These are phyloP conservation scores for Fusarium zealandicum DNA, from an alignment of 2,329 filamentous ascomycete genomes.

Conservation along the genomic window DNA sequence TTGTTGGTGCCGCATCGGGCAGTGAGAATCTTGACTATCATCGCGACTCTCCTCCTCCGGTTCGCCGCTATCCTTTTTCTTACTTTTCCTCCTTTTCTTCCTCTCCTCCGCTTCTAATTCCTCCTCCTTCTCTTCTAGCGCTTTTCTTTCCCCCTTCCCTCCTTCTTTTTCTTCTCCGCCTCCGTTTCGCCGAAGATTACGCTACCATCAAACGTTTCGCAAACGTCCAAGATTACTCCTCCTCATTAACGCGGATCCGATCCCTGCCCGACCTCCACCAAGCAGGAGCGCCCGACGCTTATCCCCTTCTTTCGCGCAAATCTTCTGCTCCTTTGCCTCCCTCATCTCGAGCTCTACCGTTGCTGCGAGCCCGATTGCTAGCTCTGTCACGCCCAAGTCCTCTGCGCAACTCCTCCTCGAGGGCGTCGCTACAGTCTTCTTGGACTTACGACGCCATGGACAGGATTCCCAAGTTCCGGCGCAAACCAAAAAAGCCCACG, in stretches of 20 bases:
- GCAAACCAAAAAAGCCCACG: constrained; percentile 54
- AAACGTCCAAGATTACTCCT: constrained; percentile 23
- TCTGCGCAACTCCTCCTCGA: constrained; percentile 19
- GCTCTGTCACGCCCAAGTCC: constrained; percentile 22
- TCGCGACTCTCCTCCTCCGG: constrained; percentile 18
- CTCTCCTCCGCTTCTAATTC: constrained; percentile 1
- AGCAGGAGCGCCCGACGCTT: constrained; percentile 30
- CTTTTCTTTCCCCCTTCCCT: constrained; percentile 2
- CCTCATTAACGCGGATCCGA: constrained; percentile 28
- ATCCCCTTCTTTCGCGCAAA: constrained; percentile 33
- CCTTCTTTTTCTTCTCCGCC: constrained; percentile 1
- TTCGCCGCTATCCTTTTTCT: constrained; percentile 14
- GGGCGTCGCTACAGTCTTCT: constrained; percentile 19
- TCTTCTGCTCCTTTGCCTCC: constrained; percentile 23
- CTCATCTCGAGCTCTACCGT: constrained; percentile 24
- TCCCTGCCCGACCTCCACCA: constrained; percentile 37
- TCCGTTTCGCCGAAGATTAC: constrained; percentile 16
- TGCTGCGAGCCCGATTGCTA: constrained; percentile 9
- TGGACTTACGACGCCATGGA: constrained; percentile 46
- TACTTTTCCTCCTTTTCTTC: constrained; percentile 7
- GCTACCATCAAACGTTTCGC: constrained; percentile 19
- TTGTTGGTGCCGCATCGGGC: constrained; percentile 25
- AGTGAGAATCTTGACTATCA: constrained; percentile 14
- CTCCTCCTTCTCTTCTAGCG: neutral
- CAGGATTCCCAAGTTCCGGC: constrained; percentile 52